phyloP scores from a whole-genome alignment of 441 rosid genomes.

The Erysimum cheiri region DNA sequence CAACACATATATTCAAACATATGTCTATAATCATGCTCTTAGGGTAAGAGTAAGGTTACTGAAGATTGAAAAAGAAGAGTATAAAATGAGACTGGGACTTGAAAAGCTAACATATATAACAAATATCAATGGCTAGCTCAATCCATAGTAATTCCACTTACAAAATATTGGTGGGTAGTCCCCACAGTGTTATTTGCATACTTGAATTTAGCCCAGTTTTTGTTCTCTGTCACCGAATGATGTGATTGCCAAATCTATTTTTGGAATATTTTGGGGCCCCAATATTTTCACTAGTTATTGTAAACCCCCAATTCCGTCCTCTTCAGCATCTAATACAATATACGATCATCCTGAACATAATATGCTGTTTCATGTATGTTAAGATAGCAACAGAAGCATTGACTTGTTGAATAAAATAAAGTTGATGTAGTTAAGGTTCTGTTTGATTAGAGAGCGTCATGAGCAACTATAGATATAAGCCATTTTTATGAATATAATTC shows the following conservation, averaged over 20 bases:
- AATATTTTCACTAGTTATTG: slow-evolving; percentile 17
- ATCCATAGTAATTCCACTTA: slow-evolving; percentile 23
- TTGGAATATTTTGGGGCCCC: slow-evolving; percentile 41
- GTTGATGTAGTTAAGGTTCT: slow-evolving; percentile 4
- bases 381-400: slow-evolving; percentile 28
- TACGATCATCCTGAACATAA: slow-evolving; percentile 2
- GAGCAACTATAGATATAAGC: slow-evolving; percentile 12
- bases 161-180: slow-evolving; percentile 34
- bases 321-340: slow-evolving; percentile 31
- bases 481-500: slow-evolving; percentile 5
- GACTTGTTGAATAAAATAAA: background rate
- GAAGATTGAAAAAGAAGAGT: background rate
- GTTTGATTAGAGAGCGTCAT: slow-evolving; percentile 3
- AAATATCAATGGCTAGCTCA: slow-evolving; percentile 29
- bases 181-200: slow-evolving; percentile 38
- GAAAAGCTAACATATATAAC: slow-evolving; percentile 9
- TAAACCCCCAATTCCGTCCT: slow-evolving; percentile 33
- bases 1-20: too few relatives aligned
- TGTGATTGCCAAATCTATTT: slow-evolving; percentile 41
- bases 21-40: too few relatives aligned
- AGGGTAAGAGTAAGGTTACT: background rate
- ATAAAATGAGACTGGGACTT: slow-evolving; percentile 4
- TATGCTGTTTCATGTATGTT: slow-evolving; percentile 25
- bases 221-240: slow-evolving; percentile 36
- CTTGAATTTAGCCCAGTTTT: slow-evolving; percentile 33